These are phyloP conservation scores for Achaetomiella virescens DNA, from an alignment of 495 filamentous ascomycete genomes.

Conservation along the genomic window DNA sequence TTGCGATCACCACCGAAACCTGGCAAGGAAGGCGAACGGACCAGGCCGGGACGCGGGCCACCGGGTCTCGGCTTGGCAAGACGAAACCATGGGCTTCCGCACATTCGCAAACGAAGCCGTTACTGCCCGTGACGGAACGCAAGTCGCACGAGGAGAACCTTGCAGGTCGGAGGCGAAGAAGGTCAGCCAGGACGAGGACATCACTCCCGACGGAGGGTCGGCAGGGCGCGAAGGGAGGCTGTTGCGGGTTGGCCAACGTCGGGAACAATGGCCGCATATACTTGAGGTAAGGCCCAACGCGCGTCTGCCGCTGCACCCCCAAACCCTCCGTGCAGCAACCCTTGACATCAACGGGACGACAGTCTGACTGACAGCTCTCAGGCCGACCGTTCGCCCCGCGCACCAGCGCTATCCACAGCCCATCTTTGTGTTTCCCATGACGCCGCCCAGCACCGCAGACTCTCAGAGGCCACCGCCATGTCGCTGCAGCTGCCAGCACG, in stretches of 20 bases:
- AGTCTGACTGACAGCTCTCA: constrained; percentile 29
- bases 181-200: constrained; percentile 34
- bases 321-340: neutral
- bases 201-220: constrained; percentile 44
- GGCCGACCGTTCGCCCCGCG: constrained; percentile 53
- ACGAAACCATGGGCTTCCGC: constrained; percentile 28
- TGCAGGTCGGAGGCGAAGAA: constrained; percentile 23
- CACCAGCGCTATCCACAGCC: constrained; percentile 54
- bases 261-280: constrained; percentile 92
- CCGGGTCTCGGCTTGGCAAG: constrained; percentile 18
- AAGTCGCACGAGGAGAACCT: constrained; percentile 35
- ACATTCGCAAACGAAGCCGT: constrained; percentile 27
- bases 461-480: constrained; percentile 30
- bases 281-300: constrained; percentile 63
- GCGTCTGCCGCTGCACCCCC: neutral
- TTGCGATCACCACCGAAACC: constrained; percentile 12
- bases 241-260: constrained; percentile 90
- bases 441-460: constrained; percentile 51
- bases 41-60: constrained; percentile 4
- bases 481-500: constrained; percentile 21
- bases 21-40: constrained; percentile 19
- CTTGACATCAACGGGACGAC: neutral
- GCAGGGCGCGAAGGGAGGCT: constrained; percentile 62
- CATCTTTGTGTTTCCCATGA: constrained; percentile 53
- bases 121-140: constrained; percentile 41